Percentiles rank a stretch among this genome's conserved stretches.
Evolutionary conservation across 805 yeast genomes (phyloP).

Genomic region (Candida vartiovaarae): DNA sequence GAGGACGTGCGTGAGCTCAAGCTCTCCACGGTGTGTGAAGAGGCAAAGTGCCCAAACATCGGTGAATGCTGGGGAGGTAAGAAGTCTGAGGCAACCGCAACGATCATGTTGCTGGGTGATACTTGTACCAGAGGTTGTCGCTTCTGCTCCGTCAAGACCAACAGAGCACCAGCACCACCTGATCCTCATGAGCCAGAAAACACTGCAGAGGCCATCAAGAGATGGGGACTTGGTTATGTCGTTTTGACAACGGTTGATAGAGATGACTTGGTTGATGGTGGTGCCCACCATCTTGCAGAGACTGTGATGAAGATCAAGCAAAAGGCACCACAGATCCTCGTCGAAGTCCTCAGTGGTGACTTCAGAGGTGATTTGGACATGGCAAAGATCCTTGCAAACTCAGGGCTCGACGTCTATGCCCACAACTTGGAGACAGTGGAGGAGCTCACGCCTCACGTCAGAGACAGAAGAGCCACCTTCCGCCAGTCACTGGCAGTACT

Average conservation of each 20-base stretch:
- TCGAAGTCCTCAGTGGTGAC: constrained; percentile 93
- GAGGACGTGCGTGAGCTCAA: constrained; percentile 83
- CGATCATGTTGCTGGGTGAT: constrained; percentile 97
- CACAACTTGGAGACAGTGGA: constrained; percentile 97
- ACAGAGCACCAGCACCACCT: constrained; percentile 76
- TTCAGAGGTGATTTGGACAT: constrained; percentile 83
- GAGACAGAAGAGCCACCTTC: constrained; percentile 96
- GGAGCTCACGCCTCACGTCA: constrained; percentile 84
- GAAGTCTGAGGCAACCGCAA: constrained; percentile 89
- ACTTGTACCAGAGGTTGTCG: constrained; percentile 99
- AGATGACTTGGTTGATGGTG: constrained; percentile 92
- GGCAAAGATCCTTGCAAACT: constrained; percentile 71
- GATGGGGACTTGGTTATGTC: constrained; percentile 98
- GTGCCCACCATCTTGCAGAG: constrained; percentile 82
- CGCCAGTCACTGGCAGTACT: constrained; percentile 79
- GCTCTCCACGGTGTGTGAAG: constrained; percentile 94
- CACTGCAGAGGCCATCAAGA: constrained; percentile 92
- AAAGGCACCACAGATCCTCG: constrained; percentile 85
- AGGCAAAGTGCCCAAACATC: constrained; percentile 98
- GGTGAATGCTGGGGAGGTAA: constrained; percentile 99
- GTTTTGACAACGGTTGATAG: constrained; percentile 96
- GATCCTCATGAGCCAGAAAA: constrained; percentile 97
- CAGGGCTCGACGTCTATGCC: constrained; percentile 94
- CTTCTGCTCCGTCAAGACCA: constrained; percentile 94
- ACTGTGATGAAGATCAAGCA: constrained; percentile 79